A percentile compares a stretch with the other conserved stretches of the same genome.
Evolutionary conservation across 345 rosid genomes (phyloP).

Genomic region (Viola odorata): DNA sequence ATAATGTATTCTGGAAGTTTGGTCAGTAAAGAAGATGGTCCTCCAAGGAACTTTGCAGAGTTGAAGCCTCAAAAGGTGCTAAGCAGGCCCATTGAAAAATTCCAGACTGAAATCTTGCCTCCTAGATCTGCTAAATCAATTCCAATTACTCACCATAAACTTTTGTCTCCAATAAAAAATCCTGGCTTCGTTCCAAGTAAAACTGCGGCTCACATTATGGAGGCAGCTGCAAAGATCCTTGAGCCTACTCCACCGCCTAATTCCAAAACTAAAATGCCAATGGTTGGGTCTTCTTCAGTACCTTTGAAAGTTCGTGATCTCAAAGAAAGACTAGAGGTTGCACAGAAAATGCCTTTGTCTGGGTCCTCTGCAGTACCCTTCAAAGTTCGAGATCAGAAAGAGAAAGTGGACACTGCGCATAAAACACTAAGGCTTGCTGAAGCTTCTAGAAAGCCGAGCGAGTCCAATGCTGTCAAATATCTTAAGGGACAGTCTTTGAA

Average conservation of each 20-base stretch:
- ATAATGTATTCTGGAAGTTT: slow-evolving; percentile 49
- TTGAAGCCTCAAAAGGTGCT: slow-evolving; percentile 42
- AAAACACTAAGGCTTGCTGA: slow-evolving; percentile 41
- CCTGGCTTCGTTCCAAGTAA: slow-evolving; percentile 70
- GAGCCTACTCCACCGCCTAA: slow-evolving; percentile 45
- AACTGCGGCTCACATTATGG: slow-evolving; percentile 92
- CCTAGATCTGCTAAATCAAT: slow-evolving; percentile 93
- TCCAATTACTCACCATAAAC: slow-evolving; percentile 81
- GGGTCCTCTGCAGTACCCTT: slow-evolving; percentile 33
- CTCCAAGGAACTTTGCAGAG: slow-evolving; percentile 27
- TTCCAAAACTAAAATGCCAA: slow-evolving; percentile 44
- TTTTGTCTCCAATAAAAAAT: slow-evolving; percentile 90
- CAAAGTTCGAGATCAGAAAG: slow-evolving; percentile 41
- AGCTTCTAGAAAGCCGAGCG: slow-evolving; percentile 39
- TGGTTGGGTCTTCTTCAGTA: slow-evolving; percentile 53
- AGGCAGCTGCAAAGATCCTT: slow-evolving; percentile 84
- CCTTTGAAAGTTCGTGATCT: slow-evolving; percentile 60
- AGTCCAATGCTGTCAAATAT: slow-evolving; percentile 48
- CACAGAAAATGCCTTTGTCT: slow-evolving; percentile 38
- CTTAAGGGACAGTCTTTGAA: slow-evolving; percentile 60
- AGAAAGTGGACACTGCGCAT: slow-evolving; percentile 42
- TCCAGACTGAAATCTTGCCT: slow-evolving; percentile 87
- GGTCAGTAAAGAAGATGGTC: slow-evolving; percentile 39
- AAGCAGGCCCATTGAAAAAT: slow-evolving; percentile 75
- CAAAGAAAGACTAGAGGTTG: slow-evolving; percentile 61